Evolutionary conservation across 2,329 filamentous ascomycete species (phyloP).

Genomic region (Colletotrichum eremochloae): DNA sequence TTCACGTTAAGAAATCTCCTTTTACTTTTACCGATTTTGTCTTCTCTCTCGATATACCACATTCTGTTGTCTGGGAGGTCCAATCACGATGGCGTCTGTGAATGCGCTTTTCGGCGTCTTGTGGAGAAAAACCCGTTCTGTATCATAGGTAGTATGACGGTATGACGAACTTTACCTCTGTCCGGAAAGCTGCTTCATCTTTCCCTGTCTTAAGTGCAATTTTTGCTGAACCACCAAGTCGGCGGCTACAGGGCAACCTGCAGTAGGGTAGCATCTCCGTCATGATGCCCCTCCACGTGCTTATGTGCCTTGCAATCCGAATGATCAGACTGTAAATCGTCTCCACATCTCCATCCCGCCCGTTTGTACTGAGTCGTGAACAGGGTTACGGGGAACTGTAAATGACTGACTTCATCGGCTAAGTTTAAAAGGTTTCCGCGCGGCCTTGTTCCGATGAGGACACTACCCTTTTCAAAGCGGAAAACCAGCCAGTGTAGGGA

Average conservation of each 20-base stretch:
- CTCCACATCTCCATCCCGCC: conserved; percentile 20
- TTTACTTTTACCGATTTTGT: conserved; percentile 12
- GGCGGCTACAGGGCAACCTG: conserved; percentile 23
- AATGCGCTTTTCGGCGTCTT: conserved; percentile 14
- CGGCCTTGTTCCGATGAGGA: conserved; percentile 8
- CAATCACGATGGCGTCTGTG: conserved; percentile 34
- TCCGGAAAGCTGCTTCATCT: conserved; percentile 3
- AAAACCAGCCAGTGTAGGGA: conserved; percentile 5
- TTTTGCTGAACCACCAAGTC: conserved; percentile 16
- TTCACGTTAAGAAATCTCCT: conserved; percentile 16
- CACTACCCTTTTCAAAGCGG: background rate
- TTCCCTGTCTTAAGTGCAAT: conserved; percentile 19
- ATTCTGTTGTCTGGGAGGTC: conserved; percentile 35
- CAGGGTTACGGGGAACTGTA: background rate
- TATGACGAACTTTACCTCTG: conserved; percentile 34
- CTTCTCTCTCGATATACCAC: conserved; percentile 37
- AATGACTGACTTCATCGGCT: conserved; percentile 13
- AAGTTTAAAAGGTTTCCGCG: too few species aligned
- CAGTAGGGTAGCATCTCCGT: conserved; percentile 20
- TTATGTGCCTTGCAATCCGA: conserved; percentile 22
- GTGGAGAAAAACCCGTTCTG: conserved; percentile 22
- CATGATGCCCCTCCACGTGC: conserved; percentile 17
- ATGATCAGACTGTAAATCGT: conserved; percentile 26
- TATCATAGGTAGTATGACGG: conserved; percentile 39
- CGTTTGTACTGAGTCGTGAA: conserved; percentile 27